Conservation (phyloP, 1,284 basidiomycete species). For the Cryptococcus sp. region DNA sequence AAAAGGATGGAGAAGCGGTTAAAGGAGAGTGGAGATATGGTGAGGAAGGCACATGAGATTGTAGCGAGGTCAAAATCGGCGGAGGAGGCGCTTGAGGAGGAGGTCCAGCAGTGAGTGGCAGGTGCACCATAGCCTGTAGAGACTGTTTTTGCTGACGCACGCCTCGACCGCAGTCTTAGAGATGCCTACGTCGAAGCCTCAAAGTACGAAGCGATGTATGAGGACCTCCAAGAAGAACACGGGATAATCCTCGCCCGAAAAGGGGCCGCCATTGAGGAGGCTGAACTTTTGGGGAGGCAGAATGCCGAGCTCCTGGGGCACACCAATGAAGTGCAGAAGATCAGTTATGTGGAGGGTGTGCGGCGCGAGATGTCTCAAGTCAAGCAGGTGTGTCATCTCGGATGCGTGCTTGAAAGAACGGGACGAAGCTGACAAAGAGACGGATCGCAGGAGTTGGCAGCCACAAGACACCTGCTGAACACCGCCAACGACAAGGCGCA, state of each 20-base stretch:
- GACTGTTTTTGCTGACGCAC: not conserved
- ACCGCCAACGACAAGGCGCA: constrained; percentile 25
- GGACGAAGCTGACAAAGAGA: not conserved
- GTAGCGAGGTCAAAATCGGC: constrained; percentile 27
- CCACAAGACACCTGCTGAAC: constrained; percentile 33
- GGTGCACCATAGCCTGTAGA: not conserved
- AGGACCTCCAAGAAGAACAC: constrained; percentile 21
- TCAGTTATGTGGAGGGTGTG: constrained; percentile 36
- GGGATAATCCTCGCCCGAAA: constrained; percentile 23
- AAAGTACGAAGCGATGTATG: constrained; percentile 24
- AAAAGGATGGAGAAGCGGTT: constrained; percentile 12
- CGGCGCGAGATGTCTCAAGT: constrained; percentile 32
- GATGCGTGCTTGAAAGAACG: not conserved
- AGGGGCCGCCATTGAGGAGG: constrained; percentile 26
- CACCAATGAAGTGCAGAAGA: constrained; percentile 30
- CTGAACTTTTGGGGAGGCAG: constrained; percentile 22
- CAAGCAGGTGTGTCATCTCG: constrained; percentile 27
- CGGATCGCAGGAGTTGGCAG: constrained; percentile 30
- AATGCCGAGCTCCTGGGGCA: constrained; percentile 34
- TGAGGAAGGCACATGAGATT: constrained; percentile 31
- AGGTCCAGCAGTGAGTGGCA: constrained; percentile 35
- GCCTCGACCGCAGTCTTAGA: constrained; percentile 16
- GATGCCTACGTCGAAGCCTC: constrained; percentile 17
- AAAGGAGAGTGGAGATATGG: constrained; percentile 20
- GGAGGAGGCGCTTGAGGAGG: constrained; percentile 34